These are phyloP conservation scores for Microdochium bolleyi DNA, from an alignment of 2,329 filamentous ascomycete genomes.

Conservation along the genomic window DNA sequence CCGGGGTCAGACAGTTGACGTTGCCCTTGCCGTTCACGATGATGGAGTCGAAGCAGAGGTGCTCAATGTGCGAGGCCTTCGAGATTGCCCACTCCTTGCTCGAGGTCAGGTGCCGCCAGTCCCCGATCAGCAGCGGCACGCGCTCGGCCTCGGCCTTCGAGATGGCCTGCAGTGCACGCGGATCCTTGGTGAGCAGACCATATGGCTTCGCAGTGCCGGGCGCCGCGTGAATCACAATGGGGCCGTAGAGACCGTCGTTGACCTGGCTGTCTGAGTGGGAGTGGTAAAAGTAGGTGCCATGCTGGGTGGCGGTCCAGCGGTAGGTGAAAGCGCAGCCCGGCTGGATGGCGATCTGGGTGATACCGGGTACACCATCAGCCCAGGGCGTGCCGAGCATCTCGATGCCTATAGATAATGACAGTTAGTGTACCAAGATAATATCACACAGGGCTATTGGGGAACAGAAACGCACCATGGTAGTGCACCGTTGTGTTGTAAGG, in stretches of 20 bases:
- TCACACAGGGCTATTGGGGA: not conserved
- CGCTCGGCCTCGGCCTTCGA: constrained; percentile 36
- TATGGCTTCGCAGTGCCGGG: constrained; percentile 33
- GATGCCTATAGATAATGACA: constrained; percentile 23
- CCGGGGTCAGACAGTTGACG: constrained; percentile 39
- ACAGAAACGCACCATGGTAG: constrained; percentile 31
- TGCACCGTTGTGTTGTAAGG: constrained; percentile 40
- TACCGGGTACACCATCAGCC: constrained; percentile 52
- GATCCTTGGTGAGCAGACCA: constrained; percentile 33
- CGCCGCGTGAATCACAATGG: constrained; percentile 45
- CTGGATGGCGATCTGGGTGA: constrained; percentile 43
- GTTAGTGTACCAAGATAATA: not conserved
- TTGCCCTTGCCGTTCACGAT: constrained; percentile 55
- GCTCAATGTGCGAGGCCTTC: constrained; percentile 34
- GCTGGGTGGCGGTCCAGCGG: constrained; percentile 44
- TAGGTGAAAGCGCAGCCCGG: constrained; percentile 42
- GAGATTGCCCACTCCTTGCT: constrained; percentile 35
- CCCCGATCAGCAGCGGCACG: constrained; percentile 42
- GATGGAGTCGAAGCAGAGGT: constrained; percentile 51
- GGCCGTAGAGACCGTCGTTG: constrained; percentile 48
- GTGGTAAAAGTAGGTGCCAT: constrained; percentile 56
- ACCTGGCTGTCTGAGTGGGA: constrained; percentile 47
- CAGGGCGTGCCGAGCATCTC: constrained; percentile 45
- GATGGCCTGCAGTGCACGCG: constrained; percentile 32
- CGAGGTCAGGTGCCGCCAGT: constrained; percentile 48